Percentiles rank a stretch among this genome's conserved stretches.
These are phyloP conservation scores for Penicillium aurantiogriseum DNA, from an alignment of 2,329 filamentous ascomycete genomes.

Conservation along the genomic window DNA sequence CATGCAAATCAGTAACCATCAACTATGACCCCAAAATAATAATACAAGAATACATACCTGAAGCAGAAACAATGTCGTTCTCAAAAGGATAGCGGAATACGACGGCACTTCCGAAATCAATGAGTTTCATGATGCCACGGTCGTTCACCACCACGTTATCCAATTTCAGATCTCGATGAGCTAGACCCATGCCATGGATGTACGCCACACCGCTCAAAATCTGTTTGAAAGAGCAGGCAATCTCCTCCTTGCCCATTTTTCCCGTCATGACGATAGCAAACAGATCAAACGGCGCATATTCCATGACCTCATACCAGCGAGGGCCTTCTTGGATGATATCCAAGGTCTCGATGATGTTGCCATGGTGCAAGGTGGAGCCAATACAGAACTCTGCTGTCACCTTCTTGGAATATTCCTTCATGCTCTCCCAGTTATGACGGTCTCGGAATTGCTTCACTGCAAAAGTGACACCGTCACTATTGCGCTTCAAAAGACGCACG, in stretches of 20 bases:
- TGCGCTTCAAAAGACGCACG: constrained; percentile 89
- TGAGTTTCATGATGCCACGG: constrained; percentile 97
- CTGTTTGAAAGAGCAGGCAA: constrained; percentile 88
- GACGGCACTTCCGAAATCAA: constrained; percentile 96
- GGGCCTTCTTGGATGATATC: constrained; percentile 94
- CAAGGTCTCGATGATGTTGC: constrained; percentile 96
- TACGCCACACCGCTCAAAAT: constrained; percentile 94
- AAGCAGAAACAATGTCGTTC: constrained; percentile 75
- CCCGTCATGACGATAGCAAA: constrained; percentile 99
- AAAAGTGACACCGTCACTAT: constrained; percentile 88
- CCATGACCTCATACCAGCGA: constrained; percentile 98
- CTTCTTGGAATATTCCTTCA: constrained; percentile 97
- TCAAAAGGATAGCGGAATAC: constrained; percentile 98
- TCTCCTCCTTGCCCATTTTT: constrained; percentile 89
- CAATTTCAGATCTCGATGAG: constrained; percentile 91
- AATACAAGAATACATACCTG: constrained; percentile 57
- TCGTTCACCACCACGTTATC: constrained; percentile 98
- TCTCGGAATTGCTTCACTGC: constrained; percentile 96
- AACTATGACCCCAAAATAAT: not conserved
- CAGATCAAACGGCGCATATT: constrained; percentile 92
- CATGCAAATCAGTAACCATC: constrained; percentile 8
- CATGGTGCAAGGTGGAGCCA: constrained; percentile 92
- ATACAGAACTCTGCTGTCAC: constrained; percentile 98
- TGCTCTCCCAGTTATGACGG: constrained; percentile 86
- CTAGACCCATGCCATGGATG: constrained; percentile 89